These are phyloP conservation scores for Amanita polypyramis DNA, from an alignment of 768 basidiomycete species.

Conservation along the genomic window DNA sequence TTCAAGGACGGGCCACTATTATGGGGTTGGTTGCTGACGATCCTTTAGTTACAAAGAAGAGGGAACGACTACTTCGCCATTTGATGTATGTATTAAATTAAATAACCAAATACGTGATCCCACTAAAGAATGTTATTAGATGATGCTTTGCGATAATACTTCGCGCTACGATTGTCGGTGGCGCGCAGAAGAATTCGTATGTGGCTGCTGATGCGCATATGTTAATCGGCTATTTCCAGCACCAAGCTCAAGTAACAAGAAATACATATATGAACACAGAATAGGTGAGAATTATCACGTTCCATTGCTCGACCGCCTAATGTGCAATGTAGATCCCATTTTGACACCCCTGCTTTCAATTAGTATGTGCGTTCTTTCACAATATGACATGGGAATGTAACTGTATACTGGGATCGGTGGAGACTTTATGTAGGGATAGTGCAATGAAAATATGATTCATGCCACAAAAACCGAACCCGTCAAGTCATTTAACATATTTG, in stretches of 20 bases:
- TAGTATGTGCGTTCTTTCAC: not conserved
- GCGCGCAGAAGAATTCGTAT: slow-evolving; percentile 36
- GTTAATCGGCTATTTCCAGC: slow-evolving; percentile 1
- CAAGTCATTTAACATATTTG: slow-evolving; percentile 1
- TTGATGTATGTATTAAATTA: slow-evolving; percentile 37
- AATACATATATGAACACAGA: not conserved
- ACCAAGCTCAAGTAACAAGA: not conserved
- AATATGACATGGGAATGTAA: not conserved
- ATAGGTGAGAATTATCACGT: not conserved
- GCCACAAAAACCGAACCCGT: not conserved
- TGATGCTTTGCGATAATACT: slow-evolving; percentile 65
- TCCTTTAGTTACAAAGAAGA: slow-evolving; percentile 47
- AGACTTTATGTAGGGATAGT: not conserved
- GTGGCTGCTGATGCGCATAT: slow-evolving; percentile 52
- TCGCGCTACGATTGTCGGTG: slow-evolving; percentile 58
- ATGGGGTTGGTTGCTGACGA: slow-evolving; percentile 19
- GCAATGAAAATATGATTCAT: not conserved
- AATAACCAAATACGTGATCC: not conserved
- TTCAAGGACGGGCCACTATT: slow-evolving; percentile 39
- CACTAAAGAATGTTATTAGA: slow-evolving; percentile 24
- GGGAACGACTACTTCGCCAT: slow-evolving; percentile 77
- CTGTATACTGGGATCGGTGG: not conserved
- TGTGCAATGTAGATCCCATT: not conserved
- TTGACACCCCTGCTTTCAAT: not conserved
- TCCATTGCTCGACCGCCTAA: not conserved